Base-by-base conservation (phyloP, 2,329 filamentous ascomycete genomes). In the Ceratocystis albifundus region DNA sequence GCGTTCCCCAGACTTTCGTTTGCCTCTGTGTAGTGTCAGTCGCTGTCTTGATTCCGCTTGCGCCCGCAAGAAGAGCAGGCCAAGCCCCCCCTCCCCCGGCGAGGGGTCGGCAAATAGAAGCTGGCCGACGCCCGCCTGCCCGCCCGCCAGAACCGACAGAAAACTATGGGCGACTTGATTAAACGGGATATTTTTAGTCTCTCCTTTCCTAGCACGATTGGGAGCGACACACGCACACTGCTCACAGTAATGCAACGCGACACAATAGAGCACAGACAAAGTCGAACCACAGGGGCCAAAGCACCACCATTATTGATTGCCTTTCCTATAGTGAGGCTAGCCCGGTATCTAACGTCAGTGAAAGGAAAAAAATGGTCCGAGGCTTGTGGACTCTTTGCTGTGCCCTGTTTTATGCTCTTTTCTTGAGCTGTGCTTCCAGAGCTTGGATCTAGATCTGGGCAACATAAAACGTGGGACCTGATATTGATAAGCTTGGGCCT, bases 281-380 rank as follows among this genome's bases (percentile, higher is more conserved):
- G 55, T 32, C 55, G 36, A 25, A 15, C 55, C 55, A 59, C 55
- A 59, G 28, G 55, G 53, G 55, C 28, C 55, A 59, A 17, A 36
- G 17, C 55, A 30, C 15, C 22, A 15, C 48, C 28, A 6, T 28
- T 41, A 41, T 41, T 15, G 36, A 12, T 12, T 15, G 12, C 36
- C 10, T 15, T 15, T 41, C 12, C 36, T 41, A 41, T 41, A 41
- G 10, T 12, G 10, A 41, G 36, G 36, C 12, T 41, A 41, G 12
- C 36, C 36, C 36, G 36, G 36, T 15, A 15, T 41, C 12, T 4
- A 41, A 41, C 36, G 36, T 15, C 36, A 41, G 10, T 41, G 36
- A 41, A 41, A 48, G 46, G 15, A n/a, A 28, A n/a, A 28, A 20
- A 12, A 53, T 53, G 48, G 55, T 36, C 55, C 28, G 30, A 59